Evolutionary conservation across 1,284 basidiomycete species (phyloP), one percentile per base, ranked within the genome.

Genomic region (Ceratobasidium sp.): DNA sequence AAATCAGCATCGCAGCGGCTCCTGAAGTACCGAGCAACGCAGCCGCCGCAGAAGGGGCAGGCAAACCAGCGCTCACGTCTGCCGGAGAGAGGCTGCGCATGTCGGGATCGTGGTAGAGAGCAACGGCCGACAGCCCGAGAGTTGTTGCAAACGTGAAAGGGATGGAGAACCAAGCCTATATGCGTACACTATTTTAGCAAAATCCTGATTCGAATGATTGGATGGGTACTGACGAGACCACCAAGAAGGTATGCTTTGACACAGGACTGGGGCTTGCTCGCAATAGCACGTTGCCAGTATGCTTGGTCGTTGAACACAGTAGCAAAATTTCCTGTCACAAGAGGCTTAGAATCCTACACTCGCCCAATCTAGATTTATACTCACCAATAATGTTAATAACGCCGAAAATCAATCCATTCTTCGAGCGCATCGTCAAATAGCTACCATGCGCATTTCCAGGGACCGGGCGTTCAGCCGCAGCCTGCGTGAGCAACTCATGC

Each of bases 191-290:
- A 9, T 49, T 29, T 43, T 5, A 61, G 37, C 1, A 46, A 29
- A 37, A 34, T 49, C 17, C 40, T 17, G 11, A 29, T 25, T 43
- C n/a, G 6, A 37, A 34, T 29, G 37, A 32, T 8, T 17, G 11
- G 29, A 32, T 13, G 19, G 11, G 32, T 91, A 94, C 95, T 95
- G 13, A 94, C 92, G 1, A 96, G 83, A n/a, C 96, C 96, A 65
- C 95, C 96, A 29, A 95, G 87, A 9, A 97, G 85, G 84, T 96
- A 98, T 0, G 94, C 96, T 82, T 94, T 94, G 65, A 96, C 94
- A 34, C 92, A 93, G n/a, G 89, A 92, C 0, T 89, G 90, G 0
- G 95, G 95, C 37, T 91, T 87, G 76, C 90, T 92, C 0, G 96
- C 95, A 80, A 97, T 96, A 1, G 95, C 95, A 44, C 95, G 89